These are phyloP conservation scores for Microsporum audouinii DNA, from an alignment of 2,329 filamentous ascomycete genomes.

Conservation along the genomic window DNA sequence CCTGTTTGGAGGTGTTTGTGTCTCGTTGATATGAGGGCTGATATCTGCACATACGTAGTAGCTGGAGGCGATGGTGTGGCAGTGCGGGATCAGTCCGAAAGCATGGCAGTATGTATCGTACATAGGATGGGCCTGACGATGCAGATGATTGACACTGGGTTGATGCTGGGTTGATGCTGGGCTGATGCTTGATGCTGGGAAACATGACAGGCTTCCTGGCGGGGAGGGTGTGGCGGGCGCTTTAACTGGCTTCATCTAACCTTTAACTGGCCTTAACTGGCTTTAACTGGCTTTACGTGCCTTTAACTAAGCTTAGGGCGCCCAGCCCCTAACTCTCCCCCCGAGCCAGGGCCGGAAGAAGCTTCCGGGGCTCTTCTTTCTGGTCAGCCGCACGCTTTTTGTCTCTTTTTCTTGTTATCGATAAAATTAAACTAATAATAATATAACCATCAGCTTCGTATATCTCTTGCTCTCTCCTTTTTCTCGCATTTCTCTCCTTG, in stretches of 20 bases:
- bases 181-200: background rate
- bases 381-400: background rate
- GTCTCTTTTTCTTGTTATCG: background rate
- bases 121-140: background rate
- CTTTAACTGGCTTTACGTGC: background rate
- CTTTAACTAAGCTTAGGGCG: background rate
- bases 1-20: background rate
- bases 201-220: background rate
- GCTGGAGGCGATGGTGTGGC: background rate
- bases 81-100: background rate
- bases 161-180: background rate
- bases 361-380: background rate
- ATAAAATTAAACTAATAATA: background rate
- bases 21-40: background rate
- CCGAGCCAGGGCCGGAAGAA: background rate
- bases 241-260: background rate
- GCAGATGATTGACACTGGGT: background rate
- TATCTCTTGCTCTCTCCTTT: background rate
- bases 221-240: background rate
- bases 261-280: constrained; percentile 3
- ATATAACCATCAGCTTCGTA: background rate
- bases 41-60: background rate
- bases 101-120: background rate
- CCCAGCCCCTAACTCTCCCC: background rate
- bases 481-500: background rate